A percentile compares a stretch with the other conserved stretches of the same genome.
Evolutionary conservation across 768 basidiomycete genomes (phyloP).

Genomic region (Pleurotus citrinopileatus): DNA sequence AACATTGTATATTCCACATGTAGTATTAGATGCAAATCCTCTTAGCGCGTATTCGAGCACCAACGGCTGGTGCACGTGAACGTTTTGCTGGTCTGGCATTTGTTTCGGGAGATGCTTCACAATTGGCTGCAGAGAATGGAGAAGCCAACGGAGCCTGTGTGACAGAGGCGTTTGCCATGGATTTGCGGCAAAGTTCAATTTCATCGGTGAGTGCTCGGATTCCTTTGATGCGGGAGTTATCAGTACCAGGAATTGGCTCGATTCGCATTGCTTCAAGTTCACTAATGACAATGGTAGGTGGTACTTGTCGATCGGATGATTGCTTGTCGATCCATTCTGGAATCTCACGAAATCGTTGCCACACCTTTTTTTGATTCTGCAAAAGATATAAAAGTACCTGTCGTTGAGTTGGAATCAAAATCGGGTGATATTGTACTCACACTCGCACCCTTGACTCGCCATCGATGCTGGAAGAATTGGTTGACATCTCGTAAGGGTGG

Average conservation of each 20-base stretch:
- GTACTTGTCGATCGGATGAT: background rate
- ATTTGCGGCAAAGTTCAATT: background rate
- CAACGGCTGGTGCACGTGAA: too few relatives aligned
- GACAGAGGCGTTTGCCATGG: conserved; percentile 4
- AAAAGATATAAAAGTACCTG: background rate
- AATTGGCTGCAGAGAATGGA: too few relatives aligned
- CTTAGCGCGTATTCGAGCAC: too few relatives aligned
- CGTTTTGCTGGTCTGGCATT: too few relatives aligned
- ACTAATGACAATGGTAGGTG: background rate
- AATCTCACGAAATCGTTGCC: conserved; percentile 13
- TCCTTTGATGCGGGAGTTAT: background rate
- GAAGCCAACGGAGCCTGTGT: too few relatives aligned
- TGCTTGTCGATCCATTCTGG: conserved; percentile 12
- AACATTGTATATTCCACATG: too few relatives aligned
- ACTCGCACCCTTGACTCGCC: conserved; percentile 35
- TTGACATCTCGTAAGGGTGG: conserved; percentile 23
- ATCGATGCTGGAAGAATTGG: conserved; percentile 16
- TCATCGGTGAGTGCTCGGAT: background rate
- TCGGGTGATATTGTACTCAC: conserved; percentile 22
- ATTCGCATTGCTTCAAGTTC: background rate
- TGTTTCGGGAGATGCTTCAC: too few relatives aligned
- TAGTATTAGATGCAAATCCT: too few relatives aligned
- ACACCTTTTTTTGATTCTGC: conserved; percentile 3
- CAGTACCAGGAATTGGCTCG: background rate
- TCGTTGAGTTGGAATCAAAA: too few relatives aligned